phyloP scores from a whole-genome alignment of 148 eudicot species.

The Fagopyrum esculentum region DNA sequence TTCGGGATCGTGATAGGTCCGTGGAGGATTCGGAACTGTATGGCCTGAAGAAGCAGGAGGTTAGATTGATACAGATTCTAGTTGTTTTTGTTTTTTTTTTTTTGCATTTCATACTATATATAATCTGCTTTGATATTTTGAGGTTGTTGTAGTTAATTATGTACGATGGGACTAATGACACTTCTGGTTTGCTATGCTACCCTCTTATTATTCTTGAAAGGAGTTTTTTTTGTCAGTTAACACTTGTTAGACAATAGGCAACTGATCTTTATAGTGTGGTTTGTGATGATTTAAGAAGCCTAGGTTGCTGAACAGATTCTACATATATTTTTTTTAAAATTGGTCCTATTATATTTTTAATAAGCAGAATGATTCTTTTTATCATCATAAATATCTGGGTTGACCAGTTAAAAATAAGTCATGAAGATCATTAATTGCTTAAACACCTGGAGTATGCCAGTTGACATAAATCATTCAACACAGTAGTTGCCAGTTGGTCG shows the following conservation, averaged over 20 bases:
- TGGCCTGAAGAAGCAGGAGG: slow-evolving; percentile 69
- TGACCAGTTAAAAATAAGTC: neutral
- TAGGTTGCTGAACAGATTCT: neutral
- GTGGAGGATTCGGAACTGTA: slow-evolving; percentile 86
- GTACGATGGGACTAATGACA: neutral
- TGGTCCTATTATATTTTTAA: neutral
- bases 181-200: neutral
- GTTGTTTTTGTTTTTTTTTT: slow-evolving; percentile 5
- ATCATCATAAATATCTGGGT: neutral
- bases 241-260: neutral
- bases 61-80: slow-evolving; percentile 29
- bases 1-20: slow-evolving; percentile 92
- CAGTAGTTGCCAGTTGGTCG: neutral
- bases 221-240: neutral
- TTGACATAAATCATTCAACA: neutral
- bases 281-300: neutral
- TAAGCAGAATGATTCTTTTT: neutral
- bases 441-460: neutral
- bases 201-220: neutral
- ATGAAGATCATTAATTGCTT: neutral
- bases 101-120: slow-evolving; percentile 1
- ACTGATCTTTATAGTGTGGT: neutral
- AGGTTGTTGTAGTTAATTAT: neutral
- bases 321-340: neutral
- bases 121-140: neutral